Base-by-base conservation (phyloP, 2,329 filamentous ascomycete genomes). In the Tolypocladium nubicola region DNA sequence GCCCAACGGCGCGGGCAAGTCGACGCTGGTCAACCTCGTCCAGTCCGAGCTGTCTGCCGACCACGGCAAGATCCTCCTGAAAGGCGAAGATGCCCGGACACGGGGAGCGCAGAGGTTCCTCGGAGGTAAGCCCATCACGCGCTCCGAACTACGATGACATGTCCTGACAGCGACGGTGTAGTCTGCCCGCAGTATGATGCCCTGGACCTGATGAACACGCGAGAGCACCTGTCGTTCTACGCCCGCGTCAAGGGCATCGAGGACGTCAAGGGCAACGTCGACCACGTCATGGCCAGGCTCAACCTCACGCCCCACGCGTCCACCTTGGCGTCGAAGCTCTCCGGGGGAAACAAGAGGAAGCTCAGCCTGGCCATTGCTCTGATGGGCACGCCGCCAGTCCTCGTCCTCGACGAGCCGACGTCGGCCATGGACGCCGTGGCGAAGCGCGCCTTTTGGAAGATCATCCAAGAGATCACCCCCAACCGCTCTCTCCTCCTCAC, bases 401-500 rank as follows among this genome's bases (percentile, higher is more conserved):
- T 96, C 0, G 78, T 96, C 0, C 84, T 96, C 2, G 90, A 96
- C 67, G 90, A 96, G 67, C 90, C 90, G 0, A 87, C 82, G 1
- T 89, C 85, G 0, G 90, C 90, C 1, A 89, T 96, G 78, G 90
- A 96, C 64, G 90, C 90, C 0, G 89, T 89, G 0, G 87, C 89
- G 0, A 95, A 96, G 71, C 81, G 91, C 21, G 80, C 91, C 56
- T 93, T 96, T 85, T 96, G 91, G 91, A 83, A 83, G 54, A 93
- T 89, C 0, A 77, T 96, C 1, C 80, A 82, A 5, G 79, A 83
- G 1, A 83, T 92, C n/a, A 83, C 85, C 0, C 80, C 83, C 0
- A 88, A 89, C 0, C 80, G 90, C 14, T 87, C 86, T 0, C 79
- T 96, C 4, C 77, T 96, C 1, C 79, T 96, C 14, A 96, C 90